These are phyloP conservation scores for Plasmopara muralis DNA, from an alignment of 352 stramenopile species.

Conservation along the genomic window DNA sequence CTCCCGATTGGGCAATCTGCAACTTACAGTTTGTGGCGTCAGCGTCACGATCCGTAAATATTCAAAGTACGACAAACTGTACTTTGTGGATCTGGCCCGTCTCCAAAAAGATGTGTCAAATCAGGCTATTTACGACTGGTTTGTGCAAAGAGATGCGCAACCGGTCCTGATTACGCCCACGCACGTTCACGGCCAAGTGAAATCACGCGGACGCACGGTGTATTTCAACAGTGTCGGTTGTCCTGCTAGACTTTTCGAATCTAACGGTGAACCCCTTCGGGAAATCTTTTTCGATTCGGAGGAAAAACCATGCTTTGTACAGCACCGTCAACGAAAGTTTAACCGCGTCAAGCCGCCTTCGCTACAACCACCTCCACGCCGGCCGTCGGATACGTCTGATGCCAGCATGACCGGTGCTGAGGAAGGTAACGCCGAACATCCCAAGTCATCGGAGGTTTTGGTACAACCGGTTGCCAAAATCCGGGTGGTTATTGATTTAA, in stretches of 20 bases:
- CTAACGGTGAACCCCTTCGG: background rate
- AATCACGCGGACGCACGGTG: background rate
- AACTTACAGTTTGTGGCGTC: background rate
- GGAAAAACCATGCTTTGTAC: background rate
- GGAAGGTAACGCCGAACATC: background rate
- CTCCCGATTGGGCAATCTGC: background rate
- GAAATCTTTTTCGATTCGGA: background rate
- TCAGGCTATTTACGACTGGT: background rate
- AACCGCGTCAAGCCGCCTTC: background rate
- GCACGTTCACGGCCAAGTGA: background rate
- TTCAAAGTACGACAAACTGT: background rate
- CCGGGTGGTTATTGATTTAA: background rate
- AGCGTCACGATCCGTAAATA: background rate
- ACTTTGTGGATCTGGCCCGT: background rate
- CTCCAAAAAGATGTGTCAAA: background rate
- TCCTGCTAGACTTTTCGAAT: background rate
- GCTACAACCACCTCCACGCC: background rate
- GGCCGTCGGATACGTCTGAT: background rate
- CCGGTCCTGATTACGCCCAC: constrained; percentile 1
- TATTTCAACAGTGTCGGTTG: constrained; percentile 1
- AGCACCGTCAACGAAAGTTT: background rate
- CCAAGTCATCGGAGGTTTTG: background rate
- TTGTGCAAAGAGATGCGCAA: background rate
- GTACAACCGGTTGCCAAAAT: background rate
- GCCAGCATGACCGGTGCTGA: no score